Evolutionary conservation across 2,329 filamentous ascomycete genomes (phyloP).

Genomic region (Clonostachys chloroleuca): DNA sequence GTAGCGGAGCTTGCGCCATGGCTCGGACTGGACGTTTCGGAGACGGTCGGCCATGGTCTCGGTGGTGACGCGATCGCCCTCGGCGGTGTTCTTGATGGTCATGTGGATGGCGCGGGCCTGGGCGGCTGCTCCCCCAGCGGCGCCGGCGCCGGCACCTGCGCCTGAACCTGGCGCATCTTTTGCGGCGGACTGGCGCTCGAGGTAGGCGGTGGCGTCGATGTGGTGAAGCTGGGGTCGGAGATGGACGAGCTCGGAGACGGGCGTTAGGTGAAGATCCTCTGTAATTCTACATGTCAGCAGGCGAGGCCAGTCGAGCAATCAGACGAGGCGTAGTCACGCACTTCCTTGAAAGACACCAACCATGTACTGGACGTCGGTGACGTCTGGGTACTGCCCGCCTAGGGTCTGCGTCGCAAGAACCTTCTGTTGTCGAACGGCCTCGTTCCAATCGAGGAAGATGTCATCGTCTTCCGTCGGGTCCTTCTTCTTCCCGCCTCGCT

Average conservation of each 20-base stretch:
- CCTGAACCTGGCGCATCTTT: conserved; percentile 25
- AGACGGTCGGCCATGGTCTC: conserved; percentile 75
- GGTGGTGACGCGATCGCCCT: conserved; percentile 59
- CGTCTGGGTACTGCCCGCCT: conserved; percentile 71
- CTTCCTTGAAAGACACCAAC: conserved; percentile 84
- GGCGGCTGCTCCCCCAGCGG: conserved; percentile 22
- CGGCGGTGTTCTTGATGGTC: conserved; percentile 73
- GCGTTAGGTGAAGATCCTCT: conserved; percentile 86
- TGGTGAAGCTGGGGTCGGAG: conserved; percentile 91
- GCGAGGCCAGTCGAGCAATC: background rate
- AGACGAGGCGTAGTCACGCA: conserved; percentile 32
- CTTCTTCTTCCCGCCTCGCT: conserved; percentile 20
- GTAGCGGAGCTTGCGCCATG: conserved; percentile 77
- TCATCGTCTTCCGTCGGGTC: conserved; percentile 39
- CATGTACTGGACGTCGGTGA: conserved; percentile 79
- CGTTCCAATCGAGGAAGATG: conserved; percentile 54
- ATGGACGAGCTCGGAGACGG: conserved; percentile 77
- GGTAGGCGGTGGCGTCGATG: conserved; percentile 77
- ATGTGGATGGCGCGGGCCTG: conserved; percentile 79
- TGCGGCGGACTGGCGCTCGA: conserved; percentile 47
- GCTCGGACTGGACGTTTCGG: conserved; percentile 73
- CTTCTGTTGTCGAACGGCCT: conserved; percentile 64
- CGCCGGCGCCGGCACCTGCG: conserved; percentile 23
- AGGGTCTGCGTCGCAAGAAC: conserved; percentile 79
- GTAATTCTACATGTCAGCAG: background rate